These are phyloP conservation scores for Tylopilus plumbeoviolaceoides DNA, from an alignment of 768 basidiomycete species.

Conservation along the genomic window DNA sequence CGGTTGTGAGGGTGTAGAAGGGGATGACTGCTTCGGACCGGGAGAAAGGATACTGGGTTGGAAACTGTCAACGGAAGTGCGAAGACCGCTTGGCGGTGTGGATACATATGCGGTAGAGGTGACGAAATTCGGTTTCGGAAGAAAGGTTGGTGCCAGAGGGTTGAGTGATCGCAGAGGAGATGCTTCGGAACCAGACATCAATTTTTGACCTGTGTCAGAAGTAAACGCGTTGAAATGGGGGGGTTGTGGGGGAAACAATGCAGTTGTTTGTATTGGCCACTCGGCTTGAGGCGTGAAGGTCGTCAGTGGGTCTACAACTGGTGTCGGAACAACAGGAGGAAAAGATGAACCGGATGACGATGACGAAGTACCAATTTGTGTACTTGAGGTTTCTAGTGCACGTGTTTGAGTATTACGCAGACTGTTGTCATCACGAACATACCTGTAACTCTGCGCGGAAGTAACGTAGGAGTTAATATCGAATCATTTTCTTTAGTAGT, in stretches of 20 bases:
- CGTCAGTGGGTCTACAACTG: background rate
- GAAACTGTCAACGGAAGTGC: background rate
- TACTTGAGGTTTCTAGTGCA: background rate
- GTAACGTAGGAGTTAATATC: background rate
- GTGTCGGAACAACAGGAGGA: background rate
- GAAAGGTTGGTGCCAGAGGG: conserved; percentile 18
- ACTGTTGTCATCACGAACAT: background rate
- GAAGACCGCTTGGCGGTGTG: background rate
- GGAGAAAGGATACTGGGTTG: background rate
- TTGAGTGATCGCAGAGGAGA: conserved; percentile 12
- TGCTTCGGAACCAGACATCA: conserved; percentile 3
- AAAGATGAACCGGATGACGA: background rate
- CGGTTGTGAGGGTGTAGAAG: background rate
- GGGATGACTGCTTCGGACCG: background rate
- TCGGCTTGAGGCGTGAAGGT: background rate
- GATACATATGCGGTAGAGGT: background rate
- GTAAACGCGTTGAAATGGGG: background rate
- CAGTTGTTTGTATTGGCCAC: background rate
- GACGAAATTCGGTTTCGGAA: conserved; percentile 1
- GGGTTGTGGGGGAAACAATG: background rate
- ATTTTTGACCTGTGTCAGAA: background rate
- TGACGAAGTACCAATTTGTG: background rate
- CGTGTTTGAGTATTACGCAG: background rate
- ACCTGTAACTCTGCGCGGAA: conserved; percentile 12
- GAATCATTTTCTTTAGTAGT: background rate